These are phyloP conservation scores for Phaseolus lunatus DNA, from an alignment of 306 rosid genomes.

Conservation along the genomic window DNA sequence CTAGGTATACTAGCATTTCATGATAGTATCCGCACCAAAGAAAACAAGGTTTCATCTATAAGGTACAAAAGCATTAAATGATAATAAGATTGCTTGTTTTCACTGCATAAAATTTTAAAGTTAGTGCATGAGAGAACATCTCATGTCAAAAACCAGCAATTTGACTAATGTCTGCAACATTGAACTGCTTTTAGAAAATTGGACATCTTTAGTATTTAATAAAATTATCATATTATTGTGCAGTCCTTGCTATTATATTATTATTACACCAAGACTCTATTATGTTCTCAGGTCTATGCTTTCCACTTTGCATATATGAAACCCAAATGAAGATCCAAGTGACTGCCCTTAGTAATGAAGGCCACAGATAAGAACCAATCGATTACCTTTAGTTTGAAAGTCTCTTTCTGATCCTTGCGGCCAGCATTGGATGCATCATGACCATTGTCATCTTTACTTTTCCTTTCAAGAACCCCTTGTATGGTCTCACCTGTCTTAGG, in stretches of 20 bases:
- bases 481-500: conserved; percentile 93
- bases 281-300: not conserved
- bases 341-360: too few species aligned
- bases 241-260: too few species aligned
- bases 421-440: conserved; percentile 65
- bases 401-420: conserved; percentile 69
- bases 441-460: conserved; percentile 62
- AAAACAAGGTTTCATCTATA: not conserved
- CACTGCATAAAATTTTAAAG: not conserved
- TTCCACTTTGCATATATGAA: not conserved
- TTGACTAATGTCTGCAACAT: not conserved
- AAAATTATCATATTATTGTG: too few species aligned
- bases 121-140: not conserved
- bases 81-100: not conserved
- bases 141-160: not conserved
- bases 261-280: not conserved
- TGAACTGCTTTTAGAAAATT: not conserved
- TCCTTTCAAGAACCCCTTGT: conserved; percentile 87
- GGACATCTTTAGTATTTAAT: conserved; percentile 3
- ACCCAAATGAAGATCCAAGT: not conserved
- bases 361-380: conserved; percentile 17
- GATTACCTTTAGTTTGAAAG: conserved; percentile 82
- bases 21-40: conserved; percentile 49
- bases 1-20: too few species aligned
- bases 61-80: not conserved